Base-by-base conservation (phyloP, 805 yeast genomes). In the Hanseniaspora singularis region DNA sequence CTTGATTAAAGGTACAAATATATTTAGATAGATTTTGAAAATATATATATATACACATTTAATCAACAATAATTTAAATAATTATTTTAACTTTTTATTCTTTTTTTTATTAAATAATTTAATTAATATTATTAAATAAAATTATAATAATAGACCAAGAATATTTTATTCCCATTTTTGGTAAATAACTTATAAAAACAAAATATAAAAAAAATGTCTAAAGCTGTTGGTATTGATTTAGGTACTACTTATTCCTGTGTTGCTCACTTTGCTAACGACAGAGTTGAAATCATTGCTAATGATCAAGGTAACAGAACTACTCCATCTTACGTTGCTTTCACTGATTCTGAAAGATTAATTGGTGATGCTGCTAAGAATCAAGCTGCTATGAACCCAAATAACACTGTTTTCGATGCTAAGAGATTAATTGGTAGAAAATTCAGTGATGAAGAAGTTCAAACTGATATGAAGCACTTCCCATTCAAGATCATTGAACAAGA, bases 291-390 rank as follows among this genome's bases (percentile, higher is more conserved):
- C 62, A 78, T 88, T 60, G 96, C 96, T 59, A 88, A 88, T 63
- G 96, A 88, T 67, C 96, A 89, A 72, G 97, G 97, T 73, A 88
- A 89, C 76, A 83, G 96, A 74, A 89, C 95, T 52, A 88, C 96
- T 16, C 96, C 96, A 31, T 87, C 96, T 30, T 88, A 83, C 64
- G 96, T 89, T 52, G 96, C 95, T 44, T 88, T 88, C 77, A 86
- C 95, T 26, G 96, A 86, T 63, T 75, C 88, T 33, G 97, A 89
- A 71, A 81, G 96, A 71, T 74, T 87, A 60, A 87, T 87, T 58
- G 96, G 96, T 67, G 96, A 87, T 69, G 95, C 96, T 57, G 97
- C 96, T 51, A 89, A 89, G 79, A 88, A 89, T 69, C 96, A 89
- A 72, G 95, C 95, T 49, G 95, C 96, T 55, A 83, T 88, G 79